phyloP scores from a whole-genome alignment of 257 asterid species.

The Solanum clarkiae region DNA sequence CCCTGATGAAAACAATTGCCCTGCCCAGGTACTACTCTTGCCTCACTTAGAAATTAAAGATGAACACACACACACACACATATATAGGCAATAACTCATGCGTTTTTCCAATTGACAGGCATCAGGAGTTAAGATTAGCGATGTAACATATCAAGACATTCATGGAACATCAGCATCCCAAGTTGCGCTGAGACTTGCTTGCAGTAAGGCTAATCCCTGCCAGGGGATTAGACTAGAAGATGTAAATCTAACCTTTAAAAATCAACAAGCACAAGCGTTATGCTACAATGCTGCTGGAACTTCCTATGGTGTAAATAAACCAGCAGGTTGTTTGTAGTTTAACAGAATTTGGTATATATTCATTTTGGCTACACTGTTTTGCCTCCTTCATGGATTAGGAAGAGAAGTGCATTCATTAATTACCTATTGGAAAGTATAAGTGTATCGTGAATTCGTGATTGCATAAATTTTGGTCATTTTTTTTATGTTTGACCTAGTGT shows the following conservation, averaged over 20 bases:
- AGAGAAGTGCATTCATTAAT: background rate
- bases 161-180: background rate
- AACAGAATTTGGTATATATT: background rate
- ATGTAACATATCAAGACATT: background rate
- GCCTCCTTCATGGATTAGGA: background rate
- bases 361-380: background rate
- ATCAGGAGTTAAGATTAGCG: conserved; percentile 2
- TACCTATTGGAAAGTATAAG: no score
- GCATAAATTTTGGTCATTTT: background rate
- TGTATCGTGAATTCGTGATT: background rate
- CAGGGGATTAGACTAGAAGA: background rate
- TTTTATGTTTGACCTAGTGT: background rate
- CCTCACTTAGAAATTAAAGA: background rate
- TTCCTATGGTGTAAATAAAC: background rate
- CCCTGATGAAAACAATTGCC: background rate
- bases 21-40: background rate
- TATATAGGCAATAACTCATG: background rate
- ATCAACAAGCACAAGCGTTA: background rate
- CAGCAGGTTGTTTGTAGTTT: background rate
- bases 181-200: background rate
- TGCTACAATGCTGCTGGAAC: conserved; percentile 1
- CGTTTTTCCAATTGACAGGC: background rate
- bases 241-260: background rate
- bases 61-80: background rate
- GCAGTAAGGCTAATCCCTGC: background rate